These are phyloP conservation scores for Citrus maxima DNA, from an alignment of 345 rosid species.

Conservation along the genomic window DNA sequence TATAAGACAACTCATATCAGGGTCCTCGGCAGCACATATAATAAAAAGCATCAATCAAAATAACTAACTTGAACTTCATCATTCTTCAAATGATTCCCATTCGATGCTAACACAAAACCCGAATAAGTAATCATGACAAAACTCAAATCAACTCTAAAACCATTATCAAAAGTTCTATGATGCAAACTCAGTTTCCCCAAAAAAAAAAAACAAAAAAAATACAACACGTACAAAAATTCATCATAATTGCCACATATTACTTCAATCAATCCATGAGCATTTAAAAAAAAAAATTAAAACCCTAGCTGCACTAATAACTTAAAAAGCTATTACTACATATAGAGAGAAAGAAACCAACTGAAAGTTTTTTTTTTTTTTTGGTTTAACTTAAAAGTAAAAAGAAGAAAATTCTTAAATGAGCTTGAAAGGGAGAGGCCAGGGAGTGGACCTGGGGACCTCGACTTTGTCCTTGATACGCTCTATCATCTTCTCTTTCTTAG, in stretches of 20 bases:
- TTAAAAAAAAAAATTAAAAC: background rate
- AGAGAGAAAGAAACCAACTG: background rate
- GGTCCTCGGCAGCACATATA: background rate
- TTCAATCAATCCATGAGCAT: background rate
- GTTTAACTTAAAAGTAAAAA: background rate
- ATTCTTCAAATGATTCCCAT: background rate
- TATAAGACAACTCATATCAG: background rate
- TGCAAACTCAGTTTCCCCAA: background rate
- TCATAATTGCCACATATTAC: background rate
- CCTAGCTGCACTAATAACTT: background rate
- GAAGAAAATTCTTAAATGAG: conserved; percentile 46
- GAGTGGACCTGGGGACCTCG: conserved; percentile 96
- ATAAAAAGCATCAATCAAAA: background rate
- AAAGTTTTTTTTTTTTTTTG: background rate
- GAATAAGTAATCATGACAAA: background rate
- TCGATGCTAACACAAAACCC: background rate
- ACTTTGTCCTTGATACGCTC: conserved; percentile 85
- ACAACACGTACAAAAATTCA: background rate
- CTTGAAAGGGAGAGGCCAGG: conserved; percentile 99
- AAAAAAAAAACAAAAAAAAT: background rate
- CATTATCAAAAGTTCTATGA: background rate
- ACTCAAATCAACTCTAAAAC: background rate
- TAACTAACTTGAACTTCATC: too few species aligned
- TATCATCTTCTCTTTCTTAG: conserved; percentile 88
- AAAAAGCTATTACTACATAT: background rate